Evolutionary conservation across 1,284 basidiomycete species (phyloP), one percentile per base, ranked within the genome.

Genomic region (Puccinia brachypodii): DNA sequence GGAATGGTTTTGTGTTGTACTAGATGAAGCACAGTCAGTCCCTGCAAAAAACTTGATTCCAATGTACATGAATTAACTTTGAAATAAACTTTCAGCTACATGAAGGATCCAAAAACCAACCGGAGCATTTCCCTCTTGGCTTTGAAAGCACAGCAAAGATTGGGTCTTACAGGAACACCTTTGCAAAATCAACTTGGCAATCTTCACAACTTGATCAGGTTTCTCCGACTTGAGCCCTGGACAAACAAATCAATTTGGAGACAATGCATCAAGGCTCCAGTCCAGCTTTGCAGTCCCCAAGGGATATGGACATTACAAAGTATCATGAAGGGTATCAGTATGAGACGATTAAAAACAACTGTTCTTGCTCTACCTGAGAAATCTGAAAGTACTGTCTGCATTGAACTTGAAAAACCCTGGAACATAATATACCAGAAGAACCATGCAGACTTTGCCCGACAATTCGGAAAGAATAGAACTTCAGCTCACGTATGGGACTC

Each of bases 331-430:
- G 11, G 22, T 22, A 50, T 50, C 22, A 50, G 47, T 22, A 11
- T 50, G n/a, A n/a, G n/a, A n/a, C n/a, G n/a, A n/a, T n/a, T n/a
- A n/a, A n/a, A n/a, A n/a, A n/a, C n/a, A n/a, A 50, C 47, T 11
- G 22, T 50, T 11, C 22, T 50, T 11, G 22, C 11, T 11, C 11
- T 50, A 50, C 47, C 47, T 50, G 47, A 50, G 22, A 50, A 50
- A 50, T 11, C 11, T 11, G 47, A 50, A 50, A 11, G 11, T 50
- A 22, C 22, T 22, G 47, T 50, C 11, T 11, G 11, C 11, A 40
- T 71, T n/a, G 25, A 71, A 47, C 40, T 71, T 4, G 47, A 71
- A 22, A 19, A 19, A 47, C 68, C 68, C 16, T 71, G 68, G 68
- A 28, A 71, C n/a, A 2, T 33, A 71, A 19, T 33, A 3, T 71